phyloP scores from a whole-genome alignment of 352 stramenopile species.

The Pythium brachiatum region DNA sequence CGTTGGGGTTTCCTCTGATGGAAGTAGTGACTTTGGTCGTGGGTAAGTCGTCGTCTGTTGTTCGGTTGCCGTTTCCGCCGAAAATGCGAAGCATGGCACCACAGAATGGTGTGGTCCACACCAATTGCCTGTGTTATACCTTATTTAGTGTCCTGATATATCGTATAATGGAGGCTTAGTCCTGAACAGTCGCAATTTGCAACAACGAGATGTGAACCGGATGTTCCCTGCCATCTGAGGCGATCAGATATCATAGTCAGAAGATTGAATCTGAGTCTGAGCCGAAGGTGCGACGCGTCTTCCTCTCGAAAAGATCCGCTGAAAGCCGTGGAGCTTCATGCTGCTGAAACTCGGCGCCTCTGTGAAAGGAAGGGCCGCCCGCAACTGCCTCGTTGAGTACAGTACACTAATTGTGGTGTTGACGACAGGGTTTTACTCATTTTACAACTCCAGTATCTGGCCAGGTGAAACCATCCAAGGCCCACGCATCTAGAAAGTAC shows the following conservation, averaged over 20 bases:
- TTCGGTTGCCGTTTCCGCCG: constrained; percentile 24
- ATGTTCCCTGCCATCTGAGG: not conserved
- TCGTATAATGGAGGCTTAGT: not conserved
- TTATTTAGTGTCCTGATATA: constrained; percentile 7
- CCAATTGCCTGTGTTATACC: constrained; percentile 3
- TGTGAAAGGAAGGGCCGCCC: too few species aligned
- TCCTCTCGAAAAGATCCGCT: too few species aligned
- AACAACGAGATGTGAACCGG: not conserved
- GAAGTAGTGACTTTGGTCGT: not conserved
- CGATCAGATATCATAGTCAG: constrained; percentile 3
- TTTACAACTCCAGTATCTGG: not conserved
- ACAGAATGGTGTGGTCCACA: constrained; percentile 8
- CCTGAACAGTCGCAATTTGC: constrained; percentile 1
- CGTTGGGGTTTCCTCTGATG: not conserved
- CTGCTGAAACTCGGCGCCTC: too few species aligned
- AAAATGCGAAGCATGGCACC: not conserved
- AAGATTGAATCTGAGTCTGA: not conserved
- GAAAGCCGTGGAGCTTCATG: too few species aligned
- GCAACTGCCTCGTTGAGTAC: too few species aligned
- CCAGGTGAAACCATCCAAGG: not conserved
- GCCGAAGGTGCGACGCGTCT: not conserved
- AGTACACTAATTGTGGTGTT: too few species aligned
- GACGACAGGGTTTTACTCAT: not conserved
- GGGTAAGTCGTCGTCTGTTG: constrained; percentile 2
- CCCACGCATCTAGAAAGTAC: not conserved